Evolutionary conservation across 1,284 basidiomycete genomes (phyloP).

Genomic region (Coniophora puteana): DNA sequence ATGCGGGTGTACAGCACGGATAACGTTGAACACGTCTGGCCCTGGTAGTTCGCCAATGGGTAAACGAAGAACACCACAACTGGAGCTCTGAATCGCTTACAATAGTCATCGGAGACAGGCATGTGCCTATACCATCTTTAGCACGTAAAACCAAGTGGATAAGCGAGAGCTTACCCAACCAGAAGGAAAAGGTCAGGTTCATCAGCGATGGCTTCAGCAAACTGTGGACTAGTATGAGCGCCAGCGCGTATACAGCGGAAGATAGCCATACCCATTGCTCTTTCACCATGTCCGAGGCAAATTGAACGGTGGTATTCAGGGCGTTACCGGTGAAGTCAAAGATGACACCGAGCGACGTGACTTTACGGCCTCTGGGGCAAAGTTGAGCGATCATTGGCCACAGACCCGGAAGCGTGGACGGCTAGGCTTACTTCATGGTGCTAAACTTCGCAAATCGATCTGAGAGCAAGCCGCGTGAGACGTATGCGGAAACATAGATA

Average conservation of each 20-base stretch:
- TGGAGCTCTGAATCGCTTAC: slow-evolving; percentile 29
- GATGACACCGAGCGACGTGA: slow-evolving; percentile 81
- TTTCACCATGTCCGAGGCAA: slow-evolving; percentile 69
- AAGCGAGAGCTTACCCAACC: slow-evolving; percentile 49
- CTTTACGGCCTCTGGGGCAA: slow-evolving; percentile 62
- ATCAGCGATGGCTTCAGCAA: slow-evolving; percentile 74
- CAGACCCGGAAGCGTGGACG: slow-evolving; percentile 7
- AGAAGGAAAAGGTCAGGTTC: slow-evolving; percentile 82
- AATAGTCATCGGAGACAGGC: slow-evolving; percentile 63
- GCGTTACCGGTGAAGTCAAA: slow-evolving; percentile 69
- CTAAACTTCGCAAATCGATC: slow-evolving; percentile 72
- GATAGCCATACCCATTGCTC: slow-evolving; percentile 67
- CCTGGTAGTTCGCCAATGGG: slow-evolving; percentile 41
- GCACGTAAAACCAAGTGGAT: no score
- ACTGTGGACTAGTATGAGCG: slow-evolving; percentile 44
- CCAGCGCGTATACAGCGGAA: not conserved
- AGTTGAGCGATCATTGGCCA: no score
- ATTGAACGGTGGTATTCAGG: slow-evolving; percentile 71
- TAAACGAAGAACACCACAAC: no score
- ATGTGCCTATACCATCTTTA: no score
- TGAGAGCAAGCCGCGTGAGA: slow-evolving; percentile 22
- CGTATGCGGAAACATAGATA: not conserved
- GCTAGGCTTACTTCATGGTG: slow-evolving; percentile 67
- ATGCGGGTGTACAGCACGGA: slow-evolving; percentile 68
- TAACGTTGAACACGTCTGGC: slow-evolving; percentile 69